Conservation (phyloP, 331 rosid genomes). For the Quercus tomentella region DNA sequence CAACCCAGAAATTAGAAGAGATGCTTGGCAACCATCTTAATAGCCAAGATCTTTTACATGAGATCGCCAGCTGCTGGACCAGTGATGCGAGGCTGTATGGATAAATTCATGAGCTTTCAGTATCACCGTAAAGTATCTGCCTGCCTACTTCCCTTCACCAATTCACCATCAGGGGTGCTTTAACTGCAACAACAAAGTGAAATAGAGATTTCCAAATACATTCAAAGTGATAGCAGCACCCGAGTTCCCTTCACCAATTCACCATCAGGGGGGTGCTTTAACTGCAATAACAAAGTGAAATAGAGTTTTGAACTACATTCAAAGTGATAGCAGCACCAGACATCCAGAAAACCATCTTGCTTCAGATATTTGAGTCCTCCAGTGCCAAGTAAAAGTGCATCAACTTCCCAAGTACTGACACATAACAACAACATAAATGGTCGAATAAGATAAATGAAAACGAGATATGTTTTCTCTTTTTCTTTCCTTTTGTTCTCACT, state of each 20-base stretch:
- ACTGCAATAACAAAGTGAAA: not conserved
- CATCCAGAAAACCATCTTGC: not conserved
- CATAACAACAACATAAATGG: conserved; percentile 8
- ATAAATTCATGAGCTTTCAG: not conserved
- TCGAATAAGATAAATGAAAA: conserved; percentile 17
- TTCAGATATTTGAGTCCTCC: not conserved
- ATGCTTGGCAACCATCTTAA: not conserved
- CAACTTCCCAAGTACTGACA: not conserved
- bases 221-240: not conserved
- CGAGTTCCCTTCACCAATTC: not conserved
- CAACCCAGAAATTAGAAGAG: not conserved
- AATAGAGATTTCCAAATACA: not conserved
- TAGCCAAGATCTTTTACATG: not conserved
- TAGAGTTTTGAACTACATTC: not conserved
- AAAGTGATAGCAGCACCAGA: not conserved
- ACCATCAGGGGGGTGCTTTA: not conserved
- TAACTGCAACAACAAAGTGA: not conserved
- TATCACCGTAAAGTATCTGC: not conserved
- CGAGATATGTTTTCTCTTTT: not conserved
- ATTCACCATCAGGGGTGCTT: not conserved
- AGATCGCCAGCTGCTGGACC: not conserved
- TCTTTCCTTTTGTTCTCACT: conserved; percentile 7
- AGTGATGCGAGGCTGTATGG: not conserved
- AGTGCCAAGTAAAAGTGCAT: not conserved
- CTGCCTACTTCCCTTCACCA: not conserved